Conservation (phyloP, 257 asterid species). For the Echium plantagineum region DNA sequence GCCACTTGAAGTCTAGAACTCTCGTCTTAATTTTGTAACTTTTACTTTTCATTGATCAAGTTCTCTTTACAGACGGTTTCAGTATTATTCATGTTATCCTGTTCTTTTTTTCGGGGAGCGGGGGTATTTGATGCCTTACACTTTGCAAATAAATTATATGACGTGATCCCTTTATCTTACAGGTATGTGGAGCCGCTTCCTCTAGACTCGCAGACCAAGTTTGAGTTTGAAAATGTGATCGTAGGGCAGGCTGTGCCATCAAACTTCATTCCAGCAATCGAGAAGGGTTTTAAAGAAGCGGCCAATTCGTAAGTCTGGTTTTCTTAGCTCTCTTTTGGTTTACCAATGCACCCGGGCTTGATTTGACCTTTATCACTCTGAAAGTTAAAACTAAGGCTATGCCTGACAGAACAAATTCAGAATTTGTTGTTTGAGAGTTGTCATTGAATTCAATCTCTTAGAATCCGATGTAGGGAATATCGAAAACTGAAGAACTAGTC, state of each 20-base stretch:
- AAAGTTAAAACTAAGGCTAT: too few species aligned
- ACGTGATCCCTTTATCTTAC: constrained; percentile 12
- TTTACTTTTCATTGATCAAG: too few species aligned
- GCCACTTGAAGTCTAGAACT: background rate
- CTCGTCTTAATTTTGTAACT: too few species aligned
- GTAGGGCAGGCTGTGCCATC: constrained; percentile 90
- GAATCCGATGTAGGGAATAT: too few species aligned
- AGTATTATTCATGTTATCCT: background rate
- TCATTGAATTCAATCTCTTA: too few species aligned
- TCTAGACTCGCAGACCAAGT: constrained; percentile 58
- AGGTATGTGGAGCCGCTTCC: constrained; percentile 93
- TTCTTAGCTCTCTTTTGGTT: background rate
- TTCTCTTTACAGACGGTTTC: background rate
- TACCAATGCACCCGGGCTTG: background rate
- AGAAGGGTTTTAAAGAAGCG: constrained; percentile 96
- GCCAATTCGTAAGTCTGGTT: constrained; percentile 76
- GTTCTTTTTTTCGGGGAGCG: background rate
- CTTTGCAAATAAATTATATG: background rate
- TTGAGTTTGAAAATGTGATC: constrained; percentile 80
- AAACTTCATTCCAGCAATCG: constrained; percentile 87
- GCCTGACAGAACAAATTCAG: too few species aligned
- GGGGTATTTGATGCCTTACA: background rate
- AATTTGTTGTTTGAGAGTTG: too few species aligned
- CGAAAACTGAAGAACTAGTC: too few species aligned
- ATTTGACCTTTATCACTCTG: too few species aligned